Evolutionary conservation across 2,329 filamentous ascomycete species (phyloP), one percentile per base, ranked within the genome.

Genomic region (Aspergillus viridinutans): DNA sequence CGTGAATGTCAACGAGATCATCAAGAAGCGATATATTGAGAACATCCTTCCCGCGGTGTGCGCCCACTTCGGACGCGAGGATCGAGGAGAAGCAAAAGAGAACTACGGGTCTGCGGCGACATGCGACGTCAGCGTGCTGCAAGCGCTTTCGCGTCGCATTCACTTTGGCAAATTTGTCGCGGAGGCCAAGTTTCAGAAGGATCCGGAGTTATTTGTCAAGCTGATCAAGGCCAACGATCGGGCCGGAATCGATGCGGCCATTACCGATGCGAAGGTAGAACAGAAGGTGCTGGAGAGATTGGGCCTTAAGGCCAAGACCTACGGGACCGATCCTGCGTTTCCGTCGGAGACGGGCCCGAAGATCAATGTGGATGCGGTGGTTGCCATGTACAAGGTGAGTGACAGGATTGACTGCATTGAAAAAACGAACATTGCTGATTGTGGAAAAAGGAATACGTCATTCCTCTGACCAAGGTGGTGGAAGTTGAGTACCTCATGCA

Each of bases 151-250:
- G 42, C 84, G 93, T 45, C 83, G 94, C 55, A 94, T 99, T 65
- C 94, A 99, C 76, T 99, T 96, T 78, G 94, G 94, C 65, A 99
- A 97, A 78, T 97, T 97, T 69, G 94, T 99, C 8, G 94, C 94
- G 47, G 94, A 99, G 81, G 87, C 88, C 58, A 99, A 99, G 78
- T 99, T 97, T 76, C 84, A 84, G 66, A 87, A 89, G 49, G 90
- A 97, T 65, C 83, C 86, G 29, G 90, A 92, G 66, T 83, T 79
- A 61, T 99, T 93, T 72, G 92, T 90, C 5, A 81, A 80, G 61
- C 76, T 97, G 75, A 97, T 99, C 77, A 86, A 87, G 73, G 88
- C 85, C 1, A 86, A 81, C 60, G 92, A 99, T 74, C 82, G 89
- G 5, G 79, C 86, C 55, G 93, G 88, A 2, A 93, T 99, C 64